A percentile compares a stretch with the other conserved stretches of the same genome.
These are phyloP conservation scores for Acacia acuminata DNA, from an alignment of 306 rosid species.

Conservation along the genomic window DNA sequence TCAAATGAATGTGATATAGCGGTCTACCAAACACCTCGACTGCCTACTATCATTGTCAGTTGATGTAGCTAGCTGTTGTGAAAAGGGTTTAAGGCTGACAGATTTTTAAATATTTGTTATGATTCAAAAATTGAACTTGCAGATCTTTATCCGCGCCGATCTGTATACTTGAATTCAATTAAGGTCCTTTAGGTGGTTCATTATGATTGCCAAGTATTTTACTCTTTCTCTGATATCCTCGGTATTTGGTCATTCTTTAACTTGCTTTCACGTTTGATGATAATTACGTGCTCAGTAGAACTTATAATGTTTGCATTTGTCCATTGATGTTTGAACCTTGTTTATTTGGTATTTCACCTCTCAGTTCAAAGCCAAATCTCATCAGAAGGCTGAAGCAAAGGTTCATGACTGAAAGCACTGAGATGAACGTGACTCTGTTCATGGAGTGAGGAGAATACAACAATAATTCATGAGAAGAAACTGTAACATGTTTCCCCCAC, in stretches of 20 bases:
- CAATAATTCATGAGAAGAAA: conserved; percentile 48
- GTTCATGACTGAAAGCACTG: conserved; percentile 51
- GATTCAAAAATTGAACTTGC: not conserved
- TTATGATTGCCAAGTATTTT: not conserved
- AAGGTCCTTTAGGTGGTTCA: not conserved
- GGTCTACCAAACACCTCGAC: not conserved
- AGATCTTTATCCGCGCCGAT: not conserved
- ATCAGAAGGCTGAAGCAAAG: conserved; percentile 56
- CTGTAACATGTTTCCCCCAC: conserved; percentile 29
- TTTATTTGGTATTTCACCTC: not conserved
- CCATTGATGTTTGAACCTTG: conserved; percentile 14
- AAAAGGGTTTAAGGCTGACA: not conserved
- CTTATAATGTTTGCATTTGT: not conserved
- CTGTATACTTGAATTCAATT: conserved; percentile 12
- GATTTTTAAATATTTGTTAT: conserved; percentile 1
- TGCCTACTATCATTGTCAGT: not conserved
- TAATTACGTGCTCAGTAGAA: not conserved
- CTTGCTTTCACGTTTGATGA: conserved; percentile 4
- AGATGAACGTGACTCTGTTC: not conserved
- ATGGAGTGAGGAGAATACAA: conserved; percentile 27
- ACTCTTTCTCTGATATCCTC: not conserved
- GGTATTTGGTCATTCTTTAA: not conserved
- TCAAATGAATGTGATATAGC: not conserved
- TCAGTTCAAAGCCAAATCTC: conserved; percentile 72
- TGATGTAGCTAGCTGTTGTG: not conserved